Evolutionary conservation across 345 rosid genomes (phyloP).

Genomic region (Acer negundo): DNA sequence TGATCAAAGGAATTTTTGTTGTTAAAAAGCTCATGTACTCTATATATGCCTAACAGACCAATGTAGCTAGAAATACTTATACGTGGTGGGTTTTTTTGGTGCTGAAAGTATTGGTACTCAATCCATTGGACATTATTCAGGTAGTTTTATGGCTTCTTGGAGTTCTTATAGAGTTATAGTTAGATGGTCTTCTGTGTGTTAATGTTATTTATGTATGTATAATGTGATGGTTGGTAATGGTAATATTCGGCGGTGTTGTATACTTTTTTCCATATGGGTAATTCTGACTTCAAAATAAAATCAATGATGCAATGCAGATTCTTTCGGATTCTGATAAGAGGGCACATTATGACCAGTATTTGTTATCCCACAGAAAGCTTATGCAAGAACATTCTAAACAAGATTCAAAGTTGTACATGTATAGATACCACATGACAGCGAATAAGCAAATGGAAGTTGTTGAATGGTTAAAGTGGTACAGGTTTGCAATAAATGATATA

Average conservation of each 20-base stretch:
- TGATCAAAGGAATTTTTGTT: neutral
- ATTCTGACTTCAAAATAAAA: slow-evolving; percentile 18
- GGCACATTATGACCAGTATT: slow-evolving; percentile 64
- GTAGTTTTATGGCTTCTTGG: neutral
- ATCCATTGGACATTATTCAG: neutral
- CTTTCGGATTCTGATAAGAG: slow-evolving; percentile 80
- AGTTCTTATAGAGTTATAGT: neutral
- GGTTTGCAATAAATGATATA: slow-evolving; percentile 74
- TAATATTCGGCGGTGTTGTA: neutral
- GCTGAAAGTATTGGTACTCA: neutral
- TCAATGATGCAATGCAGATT: slow-evolving; percentile 57
- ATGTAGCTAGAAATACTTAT: no score
- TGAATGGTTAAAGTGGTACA: slow-evolving; percentile 91
- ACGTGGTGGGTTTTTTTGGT: no score
- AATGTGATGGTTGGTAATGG: neutral
- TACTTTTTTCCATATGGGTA: neutral
- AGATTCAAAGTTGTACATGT: slow-evolving; percentile 39
- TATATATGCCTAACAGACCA: neutral
- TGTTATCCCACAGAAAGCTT: slow-evolving; percentile 59
- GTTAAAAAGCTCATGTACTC: neutral
- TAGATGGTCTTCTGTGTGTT: neutral
- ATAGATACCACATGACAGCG: slow-evolving; percentile 38
- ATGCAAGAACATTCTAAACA: slow-evolving; percentile 43
- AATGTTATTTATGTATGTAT: no score
- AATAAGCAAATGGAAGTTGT: slow-evolving; percentile 81